Conservation (phyloP, 2,329 filamentous ascomycete species). For the Periconia sp. region DNA sequence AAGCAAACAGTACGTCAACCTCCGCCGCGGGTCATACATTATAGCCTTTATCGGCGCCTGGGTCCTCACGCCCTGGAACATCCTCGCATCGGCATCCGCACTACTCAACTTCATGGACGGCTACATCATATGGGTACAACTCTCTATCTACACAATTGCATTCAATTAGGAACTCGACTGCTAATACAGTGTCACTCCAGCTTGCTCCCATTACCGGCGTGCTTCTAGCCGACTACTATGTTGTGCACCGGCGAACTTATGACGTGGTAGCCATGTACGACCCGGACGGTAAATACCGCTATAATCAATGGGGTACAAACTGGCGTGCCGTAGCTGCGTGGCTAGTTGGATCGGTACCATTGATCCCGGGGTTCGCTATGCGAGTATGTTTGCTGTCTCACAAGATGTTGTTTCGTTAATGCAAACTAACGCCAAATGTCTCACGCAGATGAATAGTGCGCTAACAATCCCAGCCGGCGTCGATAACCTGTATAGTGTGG, state of each 20-base stretch:
- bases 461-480: too few relatives aligned
- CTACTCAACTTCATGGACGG: constrained; percentile 6
- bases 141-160: not conserved
- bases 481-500: too few relatives aligned
- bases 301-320: constrained; percentile 21
- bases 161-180: not conserved
- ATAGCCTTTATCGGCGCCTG: constrained; percentile 11
- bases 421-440: too few relatives aligned
- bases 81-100: not conserved
- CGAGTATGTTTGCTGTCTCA: too few relatives aligned
- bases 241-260: constrained; percentile 18
- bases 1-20: not conserved
- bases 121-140: constrained; percentile 1
- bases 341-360: constrained; percentile 17
- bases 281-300: constrained; percentile 22
- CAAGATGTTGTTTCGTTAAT: too few relatives aligned
- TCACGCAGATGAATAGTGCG: too few relatives aligned
- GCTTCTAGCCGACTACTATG: constrained; percentile 18
- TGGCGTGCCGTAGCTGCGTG: constrained; percentile 24
- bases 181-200: not conserved
- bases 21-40: constrained; percentile 12
- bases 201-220: constrained; percentile 13
- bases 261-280: constrained; percentile 25
- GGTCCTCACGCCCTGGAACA: constrained; percentile 2
- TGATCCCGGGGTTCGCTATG: constrained; percentile 18